These are phyloP conservation scores for Penicillium dipodomyicola DNA, from an alignment of 495 filamentous ascomycete genomes.

Conservation along the genomic window DNA sequence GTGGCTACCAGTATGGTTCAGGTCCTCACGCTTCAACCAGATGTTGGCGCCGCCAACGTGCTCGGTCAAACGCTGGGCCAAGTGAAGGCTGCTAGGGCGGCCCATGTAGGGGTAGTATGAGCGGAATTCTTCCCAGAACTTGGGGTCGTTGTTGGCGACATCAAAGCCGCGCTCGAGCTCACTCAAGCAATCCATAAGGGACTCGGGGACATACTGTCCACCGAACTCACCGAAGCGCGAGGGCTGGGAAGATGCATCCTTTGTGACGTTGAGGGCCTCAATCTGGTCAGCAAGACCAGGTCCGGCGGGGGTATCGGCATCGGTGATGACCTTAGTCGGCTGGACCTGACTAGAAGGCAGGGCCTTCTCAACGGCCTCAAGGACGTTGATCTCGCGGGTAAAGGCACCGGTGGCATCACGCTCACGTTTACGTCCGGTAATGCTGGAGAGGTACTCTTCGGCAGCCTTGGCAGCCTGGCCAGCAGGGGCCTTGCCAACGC, in stretches of 20 bases:
- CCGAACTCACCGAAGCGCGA: slow-evolving; percentile 94
- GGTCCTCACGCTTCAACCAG: slow-evolving; percentile 93
- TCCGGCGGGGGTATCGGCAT: slow-evolving; percentile 53
- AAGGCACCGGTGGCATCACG: slow-evolving; percentile 38
- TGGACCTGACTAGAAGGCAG: slow-evolving; percentile 30
- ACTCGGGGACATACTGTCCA: slow-evolving; percentile 98
- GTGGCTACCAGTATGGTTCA: slow-evolving; percentile 84
- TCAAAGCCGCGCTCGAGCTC: slow-evolving; percentile 94
- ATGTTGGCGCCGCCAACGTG: slow-evolving; percentile 89
- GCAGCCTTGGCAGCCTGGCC: slow-evolving; percentile 73
- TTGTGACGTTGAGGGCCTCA: slow-evolving; percentile 62
- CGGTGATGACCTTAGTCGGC: slow-evolving; percentile 57
- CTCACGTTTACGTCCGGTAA: slow-evolving; percentile 62
- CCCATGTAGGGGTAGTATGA: slow-evolving; percentile 99
- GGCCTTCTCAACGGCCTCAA: slow-evolving; percentile 61
- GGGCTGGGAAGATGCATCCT: slow-evolving; percentile 58
- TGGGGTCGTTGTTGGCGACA: slow-evolving; percentile 74
- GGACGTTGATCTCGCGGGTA: slow-evolving; percentile 40
- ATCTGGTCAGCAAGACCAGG: slow-evolving; percentile 70
- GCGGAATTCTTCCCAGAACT: slow-evolving; percentile 96
- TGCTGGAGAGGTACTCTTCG: slow-evolving; percentile 78
- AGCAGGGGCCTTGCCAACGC: slow-evolving; percentile 64
- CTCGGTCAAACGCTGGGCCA: slow-evolving; percentile 83
- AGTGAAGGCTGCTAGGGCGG: slow-evolving; percentile 84
- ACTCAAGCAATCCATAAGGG: slow-evolving; percentile 91